Percentiles rank a stretch among this genome's conserved stretches.
Conservation (phyloP, 441 rosid genomes). For the Adansonia rubrostipa region DNA sequence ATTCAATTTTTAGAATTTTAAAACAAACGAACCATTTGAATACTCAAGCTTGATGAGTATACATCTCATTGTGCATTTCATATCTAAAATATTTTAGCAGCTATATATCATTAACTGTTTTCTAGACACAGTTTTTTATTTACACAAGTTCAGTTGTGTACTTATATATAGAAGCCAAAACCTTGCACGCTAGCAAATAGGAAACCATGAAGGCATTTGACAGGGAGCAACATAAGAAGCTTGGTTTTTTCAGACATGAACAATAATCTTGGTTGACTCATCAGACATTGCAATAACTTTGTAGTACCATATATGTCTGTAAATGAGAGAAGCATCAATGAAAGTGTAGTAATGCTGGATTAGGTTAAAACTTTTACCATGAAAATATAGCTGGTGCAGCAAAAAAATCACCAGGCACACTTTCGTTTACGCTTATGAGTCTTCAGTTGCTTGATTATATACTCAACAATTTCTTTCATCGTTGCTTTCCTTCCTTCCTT, state of each 20-base stretch:
- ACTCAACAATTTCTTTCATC: constrained; percentile 30
- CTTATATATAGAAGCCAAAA: too few relatives aligned
- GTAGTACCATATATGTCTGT: background rate
- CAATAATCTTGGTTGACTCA: background rate
- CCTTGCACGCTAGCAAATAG: background rate
- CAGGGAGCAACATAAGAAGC: background rate
- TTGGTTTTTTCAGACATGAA: background rate
- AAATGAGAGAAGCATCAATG: too few relatives aligned
- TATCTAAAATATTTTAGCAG: background rate
- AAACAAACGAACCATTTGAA: too few relatives aligned
- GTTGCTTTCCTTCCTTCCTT: constrained; percentile 38
- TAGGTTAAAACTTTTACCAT: background rate
- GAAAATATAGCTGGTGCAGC: background rate
- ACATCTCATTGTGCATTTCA: background rate
- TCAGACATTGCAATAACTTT: background rate
- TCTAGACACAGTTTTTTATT: background rate
- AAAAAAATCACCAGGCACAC: background rate
- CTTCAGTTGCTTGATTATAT: constrained; percentile 31
- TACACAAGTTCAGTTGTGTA: background rate
- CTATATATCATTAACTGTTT: background rate
- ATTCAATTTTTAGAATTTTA: too few relatives aligned
- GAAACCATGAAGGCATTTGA: background rate
- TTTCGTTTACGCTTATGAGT: constrained; percentile 24
- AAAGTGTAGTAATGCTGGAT: background rate
- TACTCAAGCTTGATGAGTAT: background rate